Conservation (phyloP, 1,139 yeast genomes). For the Geotrichum cucujoidarum region DNA sequence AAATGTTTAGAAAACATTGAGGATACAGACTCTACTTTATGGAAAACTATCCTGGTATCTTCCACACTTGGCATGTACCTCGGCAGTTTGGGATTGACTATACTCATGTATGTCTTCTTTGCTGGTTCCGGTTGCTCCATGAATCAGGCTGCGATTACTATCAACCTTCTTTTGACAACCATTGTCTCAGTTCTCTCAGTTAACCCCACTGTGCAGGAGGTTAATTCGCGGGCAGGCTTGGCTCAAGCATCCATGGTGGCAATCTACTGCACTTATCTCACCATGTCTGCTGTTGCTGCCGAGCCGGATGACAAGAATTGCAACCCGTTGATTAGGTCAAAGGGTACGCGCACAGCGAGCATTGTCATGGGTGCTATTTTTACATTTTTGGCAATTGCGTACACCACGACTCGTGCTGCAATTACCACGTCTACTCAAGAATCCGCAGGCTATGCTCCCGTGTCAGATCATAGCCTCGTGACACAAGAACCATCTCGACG, state of each 20-base stretch:
- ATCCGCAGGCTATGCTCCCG: slow-evolving; percentile 32
- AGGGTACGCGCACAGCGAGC: slow-evolving; percentile 86
- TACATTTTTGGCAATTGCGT: slow-evolving; percentile 92
- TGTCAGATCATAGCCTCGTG: slow-evolving; percentile 37
- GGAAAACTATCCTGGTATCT: slow-evolving; percentile 78
- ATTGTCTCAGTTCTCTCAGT: slow-evolving; percentile 68
- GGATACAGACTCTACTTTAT: slow-evolving; percentile 71
- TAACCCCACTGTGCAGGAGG: slow-evolving; percentile 81
- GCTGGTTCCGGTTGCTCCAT: slow-evolving; percentile 81
- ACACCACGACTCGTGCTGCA: slow-evolving; percentile 96
- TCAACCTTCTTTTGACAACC: slow-evolving; percentile 63
- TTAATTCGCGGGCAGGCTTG: slow-evolving; percentile 90
- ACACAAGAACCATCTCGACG: slow-evolving; percentile 59
- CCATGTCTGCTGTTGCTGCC: slow-evolving; percentile 89
- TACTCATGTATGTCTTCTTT: slow-evolving; percentile 77
- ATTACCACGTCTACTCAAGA: slow-evolving; percentile 43
- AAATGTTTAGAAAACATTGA: slow-evolving; percentile 89
- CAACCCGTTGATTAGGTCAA: slow-evolving; percentile 84
- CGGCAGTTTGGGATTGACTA: slow-evolving; percentile 64
- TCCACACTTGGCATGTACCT: slow-evolving; percentile 85
- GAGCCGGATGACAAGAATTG: slow-evolving; percentile 94
- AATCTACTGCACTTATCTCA: slow-evolving; percentile 84
- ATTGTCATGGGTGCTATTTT: slow-evolving; percentile 86
- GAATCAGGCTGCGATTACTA: slow-evolving; percentile 82
- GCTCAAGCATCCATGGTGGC: slow-evolving; percentile 98